Base-by-base conservation (phyloP, 2,329 filamentous ascomycete genomes). In the Diaporthe humulicola region DNA sequence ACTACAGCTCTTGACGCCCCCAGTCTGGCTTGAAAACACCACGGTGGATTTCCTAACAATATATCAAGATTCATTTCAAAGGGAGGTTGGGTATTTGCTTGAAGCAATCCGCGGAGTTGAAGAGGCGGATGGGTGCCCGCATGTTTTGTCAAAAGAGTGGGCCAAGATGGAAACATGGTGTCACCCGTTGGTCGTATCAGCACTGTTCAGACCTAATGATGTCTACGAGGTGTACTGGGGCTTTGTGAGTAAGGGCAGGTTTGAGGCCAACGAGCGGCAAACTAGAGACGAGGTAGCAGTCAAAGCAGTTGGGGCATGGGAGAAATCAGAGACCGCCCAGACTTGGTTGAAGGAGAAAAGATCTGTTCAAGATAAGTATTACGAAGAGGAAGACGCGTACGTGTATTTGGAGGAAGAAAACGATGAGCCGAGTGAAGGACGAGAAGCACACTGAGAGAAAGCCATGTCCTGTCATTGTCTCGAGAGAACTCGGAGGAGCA, bases 1-100 rank as follows among this genome's bases (percentile, higher is more conserved):
- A 3, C 19, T 66, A 15, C 78, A 78, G 52, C 74, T 77, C 28
- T 73, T 79, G 19, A 57, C 70, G 10, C 77, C 77, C 8, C 78
- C 77, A 15, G 52, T 76, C 22, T 52, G 48, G 48, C 48, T 52
- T 25, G 48, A 52, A 3, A 52, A 52, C 22, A 25, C 48, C 1
- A 52, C 48, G 25, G 48, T 25, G 22, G 22, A 25, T 4, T 52
- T 4, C 22, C 4, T 25, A 6, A 4, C 19, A 4, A 9, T 52
- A 10, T 17, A 12, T n/a, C 48, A 25, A 25, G 4, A 22, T 2
- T 12, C 4, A 7, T 52, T 52, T 8, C 22, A 52, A 52, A 25
- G 12, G 3, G 48, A 52, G 7, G 19, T 52, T 3, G 22, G 22
- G 9, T 52, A 25, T 17, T 22, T 52, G 12, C 48, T 3, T 52